These are phyloP conservation scores for Oxyria digyna DNA, from an alignment of 148 eudicot species.

Conservation along the genomic window DNA sequence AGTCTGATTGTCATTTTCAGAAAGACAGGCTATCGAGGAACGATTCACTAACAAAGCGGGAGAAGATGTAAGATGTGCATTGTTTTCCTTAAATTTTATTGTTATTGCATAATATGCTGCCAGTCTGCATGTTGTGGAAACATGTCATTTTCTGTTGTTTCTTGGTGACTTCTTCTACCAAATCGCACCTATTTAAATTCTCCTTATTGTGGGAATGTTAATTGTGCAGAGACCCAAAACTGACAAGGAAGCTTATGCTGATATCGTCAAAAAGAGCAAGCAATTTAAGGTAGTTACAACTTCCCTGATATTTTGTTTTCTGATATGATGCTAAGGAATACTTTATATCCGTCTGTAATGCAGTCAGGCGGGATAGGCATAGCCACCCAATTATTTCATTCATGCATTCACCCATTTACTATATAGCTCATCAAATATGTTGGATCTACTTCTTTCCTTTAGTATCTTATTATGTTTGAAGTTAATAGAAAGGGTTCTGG, in stretches of 20 bases:
- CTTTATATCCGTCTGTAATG: not conserved
- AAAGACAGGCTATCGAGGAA: conserved; percentile 11
- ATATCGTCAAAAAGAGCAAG: conserved; percentile 82
- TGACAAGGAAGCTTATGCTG: conserved; percentile 73
- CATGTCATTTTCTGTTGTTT: not conserved
- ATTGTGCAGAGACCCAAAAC: conserved; percentile 64
- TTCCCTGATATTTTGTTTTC: not conserved
- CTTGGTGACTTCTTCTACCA: not conserved
- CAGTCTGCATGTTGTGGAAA: not conserved
- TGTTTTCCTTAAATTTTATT: not conserved
- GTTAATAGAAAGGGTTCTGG: not conserved
- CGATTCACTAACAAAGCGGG: conserved; percentile 23
- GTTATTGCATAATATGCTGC: not conserved
- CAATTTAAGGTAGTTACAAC: conserved; percentile 49
- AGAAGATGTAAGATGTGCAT: conserved; percentile 45
- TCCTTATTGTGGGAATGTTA: not conserved
- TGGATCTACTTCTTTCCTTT: not conserved
- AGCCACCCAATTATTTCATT: not conserved
- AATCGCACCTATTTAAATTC: not conserved
- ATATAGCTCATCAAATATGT: not conserved
- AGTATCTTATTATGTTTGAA: not conserved
- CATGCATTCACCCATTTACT: not conserved
- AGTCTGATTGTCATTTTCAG: not conserved
- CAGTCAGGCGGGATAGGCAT: not conserved
- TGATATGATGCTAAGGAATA: not conserved